Percentiles rank a stretch among this genome's conserved stretches.
These are phyloP conservation scores for Mycogone perniciosa DNA, from an alignment of 2,329 filamentous ascomycete genomes.

Conservation along the genomic window DNA sequence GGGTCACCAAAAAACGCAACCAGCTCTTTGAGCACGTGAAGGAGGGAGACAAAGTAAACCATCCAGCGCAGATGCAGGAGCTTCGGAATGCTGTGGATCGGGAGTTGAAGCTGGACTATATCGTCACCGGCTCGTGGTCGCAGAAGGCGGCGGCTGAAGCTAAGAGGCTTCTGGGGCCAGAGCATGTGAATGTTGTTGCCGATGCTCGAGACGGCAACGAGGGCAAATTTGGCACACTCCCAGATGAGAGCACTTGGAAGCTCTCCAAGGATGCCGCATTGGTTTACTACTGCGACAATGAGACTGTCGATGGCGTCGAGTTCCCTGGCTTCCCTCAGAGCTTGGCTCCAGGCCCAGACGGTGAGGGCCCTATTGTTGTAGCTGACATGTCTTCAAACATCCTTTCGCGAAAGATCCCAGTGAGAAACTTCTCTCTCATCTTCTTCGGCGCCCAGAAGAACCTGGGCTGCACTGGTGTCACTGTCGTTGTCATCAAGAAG, in stretches of 20 bases:
- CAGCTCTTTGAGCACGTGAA: conserved; percentile 52
- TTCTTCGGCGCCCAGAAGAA: conserved; percentile 97
- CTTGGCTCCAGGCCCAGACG: conserved; percentile 52
- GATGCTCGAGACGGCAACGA: conserved; percentile 59
- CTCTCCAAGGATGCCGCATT: conserved; percentile 63
- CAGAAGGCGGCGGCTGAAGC: conserved; percentile 85
- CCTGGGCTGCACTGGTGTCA: conserved; percentile 77
- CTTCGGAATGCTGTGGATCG: conserved; percentile 58
- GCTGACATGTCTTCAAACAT: conserved; percentile 96
- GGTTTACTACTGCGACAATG: conserved; percentile 89
- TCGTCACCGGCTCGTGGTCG: conserved; percentile 76
- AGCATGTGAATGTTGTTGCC: conserved; percentile 72
- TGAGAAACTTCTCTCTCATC: conserved; percentile 73
- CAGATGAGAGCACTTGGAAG: conserved; percentile 69
- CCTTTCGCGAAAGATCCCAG: conserved; percentile 69
- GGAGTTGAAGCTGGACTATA: conserved; percentile 77
- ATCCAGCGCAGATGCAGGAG: conserved; percentile 48
- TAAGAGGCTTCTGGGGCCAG: conserved; percentile 64
- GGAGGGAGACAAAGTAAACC: conserved; percentile 40
- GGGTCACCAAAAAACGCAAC: conserved; percentile 65
- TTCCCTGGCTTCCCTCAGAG: conserved; percentile 67
- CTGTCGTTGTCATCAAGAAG: conserved; percentile 80
- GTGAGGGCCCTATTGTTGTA: conserved; percentile 68
- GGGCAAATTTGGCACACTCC: conserved; percentile 82
- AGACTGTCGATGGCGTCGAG: conserved; percentile 91